Percentiles rank a stretch among this genome's conserved stretches.
phyloP scores from a whole-genome alignment of 345 rosid genomes.

The Corchorus capsularis region DNA sequence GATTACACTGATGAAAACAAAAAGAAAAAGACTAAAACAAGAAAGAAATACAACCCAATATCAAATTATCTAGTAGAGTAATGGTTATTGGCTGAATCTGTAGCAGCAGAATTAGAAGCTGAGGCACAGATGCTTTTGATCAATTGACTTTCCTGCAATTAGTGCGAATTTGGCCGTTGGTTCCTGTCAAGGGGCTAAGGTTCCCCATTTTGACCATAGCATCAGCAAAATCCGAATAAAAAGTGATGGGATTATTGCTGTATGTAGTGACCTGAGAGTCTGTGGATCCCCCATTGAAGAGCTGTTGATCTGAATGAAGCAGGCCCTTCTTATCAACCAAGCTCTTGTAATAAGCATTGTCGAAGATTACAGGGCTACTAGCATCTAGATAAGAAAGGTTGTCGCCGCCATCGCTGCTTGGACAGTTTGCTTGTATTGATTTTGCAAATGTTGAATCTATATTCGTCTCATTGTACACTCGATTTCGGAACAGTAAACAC shows the following conservation, averaged over 20 bases:
- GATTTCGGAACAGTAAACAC: conserved; percentile 40
- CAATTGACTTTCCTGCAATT: conserved; percentile 40
- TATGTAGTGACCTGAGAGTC: conserved; percentile 45
- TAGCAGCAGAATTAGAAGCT: background rate
- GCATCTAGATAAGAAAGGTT: conserved; percentile 45
- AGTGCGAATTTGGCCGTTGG: conserved; percentile 41
- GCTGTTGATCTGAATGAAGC: conserved; percentile 61
- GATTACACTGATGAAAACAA: background rate
- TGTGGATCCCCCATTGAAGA: conserved; percentile 51
- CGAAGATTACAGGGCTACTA: conserved; percentile 39
- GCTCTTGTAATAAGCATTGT: conserved; percentile 54
- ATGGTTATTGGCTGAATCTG: background rate
- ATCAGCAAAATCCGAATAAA: conserved; percentile 44
- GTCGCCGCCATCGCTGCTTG: conserved; percentile 42
- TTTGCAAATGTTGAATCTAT: conserved; percentile 42
- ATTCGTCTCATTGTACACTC: conserved; percentile 58
- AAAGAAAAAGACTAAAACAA: background rate
- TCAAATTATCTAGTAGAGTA: background rate
- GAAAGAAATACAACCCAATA: background rate
- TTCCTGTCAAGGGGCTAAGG: conserved; percentile 45
- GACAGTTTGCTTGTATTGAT: conserved; percentile 40
- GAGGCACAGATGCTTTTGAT: background rate
- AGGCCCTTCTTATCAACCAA: conserved; percentile 47
- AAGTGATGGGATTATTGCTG: conserved; percentile 34
- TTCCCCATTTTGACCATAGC: conserved; percentile 57